Percentiles rank a stretch among this genome's conserved stretches.
Evolutionary conservation across 345 rosid genomes (phyloP).

Genomic region (Mercurialis annua): DNA sequence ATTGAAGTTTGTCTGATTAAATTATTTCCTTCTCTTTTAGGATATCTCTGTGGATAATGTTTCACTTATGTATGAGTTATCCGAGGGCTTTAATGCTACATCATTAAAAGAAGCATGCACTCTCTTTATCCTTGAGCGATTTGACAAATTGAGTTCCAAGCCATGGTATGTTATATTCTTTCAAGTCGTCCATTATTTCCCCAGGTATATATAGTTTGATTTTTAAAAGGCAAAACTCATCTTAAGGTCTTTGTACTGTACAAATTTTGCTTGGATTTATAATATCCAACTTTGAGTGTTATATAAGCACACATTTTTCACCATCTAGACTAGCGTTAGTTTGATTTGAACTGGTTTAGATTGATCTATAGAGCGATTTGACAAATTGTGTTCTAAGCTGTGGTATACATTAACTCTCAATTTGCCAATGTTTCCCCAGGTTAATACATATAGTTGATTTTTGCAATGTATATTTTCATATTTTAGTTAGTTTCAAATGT

Average conservation of each 20-base stretch:
- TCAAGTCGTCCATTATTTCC: background rate
- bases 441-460: too few species aligned
- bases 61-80: constrained; percentile 55
- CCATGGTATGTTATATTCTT: constrained; percentile 43
- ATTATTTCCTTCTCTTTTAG: constrained; percentile 26
- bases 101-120: constrained; percentile 63
- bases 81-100: constrained; percentile 57
- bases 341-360: too few species aligned
- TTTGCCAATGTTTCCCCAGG: background rate
- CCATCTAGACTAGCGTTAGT: too few species aligned
- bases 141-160: constrained; percentile 46
- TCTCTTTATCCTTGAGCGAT: constrained; percentile 52
- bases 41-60: constrained; percentile 57
- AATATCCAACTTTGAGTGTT: too few species aligned
- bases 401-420: constrained; percentile 38
- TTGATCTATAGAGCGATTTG: constrained; percentile 53
- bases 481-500: too few species aligned
- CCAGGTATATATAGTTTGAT: background rate
- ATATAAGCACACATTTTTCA: too few species aligned
- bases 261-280: too few species aligned
- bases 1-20: constrained; percentile 3
- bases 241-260: too few species aligned
- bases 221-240: too few species aligned
- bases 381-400: constrained; percentile 45
- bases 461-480: too few species aligned